These are phyloP conservation scores for Lactifluus hygrophoroides DNA, from an alignment of 768 basidiomycete genomes.

Conservation along the genomic window DNA sequence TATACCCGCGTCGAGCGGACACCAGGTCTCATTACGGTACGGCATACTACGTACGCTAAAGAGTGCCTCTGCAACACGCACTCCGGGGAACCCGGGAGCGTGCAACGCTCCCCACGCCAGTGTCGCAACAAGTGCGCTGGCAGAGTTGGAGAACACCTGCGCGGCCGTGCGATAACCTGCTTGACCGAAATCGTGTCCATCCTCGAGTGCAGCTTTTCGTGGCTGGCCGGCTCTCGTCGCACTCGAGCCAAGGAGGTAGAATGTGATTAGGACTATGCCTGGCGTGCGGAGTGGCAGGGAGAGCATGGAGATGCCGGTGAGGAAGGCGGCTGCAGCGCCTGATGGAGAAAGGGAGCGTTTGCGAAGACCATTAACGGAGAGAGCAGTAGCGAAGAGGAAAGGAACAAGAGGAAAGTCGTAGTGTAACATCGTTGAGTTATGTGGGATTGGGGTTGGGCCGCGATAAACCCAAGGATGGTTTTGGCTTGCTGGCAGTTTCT, in stretches of 20 bases:
- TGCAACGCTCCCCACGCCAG: slow-evolving; percentile 58
- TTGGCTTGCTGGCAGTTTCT: not conserved
- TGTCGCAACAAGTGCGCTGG: slow-evolving; percentile 50
- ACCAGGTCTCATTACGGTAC: slow-evolving; percentile 47
- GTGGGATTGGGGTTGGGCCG: not conserved
- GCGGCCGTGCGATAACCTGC: slow-evolving; percentile 68
- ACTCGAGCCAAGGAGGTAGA: slow-evolving; percentile 72
- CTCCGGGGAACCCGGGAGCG: slow-evolving; percentile 32
- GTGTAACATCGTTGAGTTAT: slow-evolving; percentile 12
- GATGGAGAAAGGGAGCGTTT: slow-evolving; percentile 68
- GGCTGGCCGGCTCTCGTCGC: slow-evolving; percentile 85
- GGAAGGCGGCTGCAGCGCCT: slow-evolving; percentile 69
- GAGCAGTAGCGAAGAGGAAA: slow-evolving; percentile 39
- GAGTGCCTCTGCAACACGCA: slow-evolving; percentile 15
- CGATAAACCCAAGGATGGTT: not conserved
- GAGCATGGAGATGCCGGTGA: slow-evolving; percentile 68
- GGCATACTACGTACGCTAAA: slow-evolving; percentile 18
- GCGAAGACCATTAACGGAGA: slow-evolving; percentile 61
- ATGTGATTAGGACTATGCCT: slow-evolving; percentile 57
- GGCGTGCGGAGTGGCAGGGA: slow-evolving; percentile 57
- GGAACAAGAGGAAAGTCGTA: slow-evolving; percentile 34
- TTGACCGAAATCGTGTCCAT: slow-evolving; percentile 56
- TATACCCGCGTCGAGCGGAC: slow-evolving; percentile 42
- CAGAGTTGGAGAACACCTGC: slow-evolving; percentile 81
- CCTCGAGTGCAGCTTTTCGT: slow-evolving; percentile 67